Evolutionary conservation across 2,329 filamentous ascomycete genomes (phyloP), one percentile per base, ranked within the genome.

Genomic region (Helminthosporium solani): DNA sequence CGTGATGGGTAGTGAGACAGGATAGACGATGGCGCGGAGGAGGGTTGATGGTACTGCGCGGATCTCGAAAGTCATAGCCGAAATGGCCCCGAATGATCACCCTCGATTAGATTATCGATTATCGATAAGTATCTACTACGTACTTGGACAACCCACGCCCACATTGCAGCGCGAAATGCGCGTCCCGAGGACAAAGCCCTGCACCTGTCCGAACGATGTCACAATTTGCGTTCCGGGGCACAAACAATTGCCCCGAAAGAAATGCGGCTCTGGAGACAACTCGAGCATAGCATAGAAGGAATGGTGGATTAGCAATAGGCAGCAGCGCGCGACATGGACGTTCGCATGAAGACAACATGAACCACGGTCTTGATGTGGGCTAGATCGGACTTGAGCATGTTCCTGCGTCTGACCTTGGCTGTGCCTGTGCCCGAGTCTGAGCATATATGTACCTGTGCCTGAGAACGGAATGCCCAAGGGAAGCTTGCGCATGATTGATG

Each of bases 1-100:
- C 47, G 49, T 42, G 41, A 39, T 46, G 27, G 42, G 44, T 38
- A 40, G 36, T 40, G 33, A 34, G 16, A 35, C 51, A 44, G 37
- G 15, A 18, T 3, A 23, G 5, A 19, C 16, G 30, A 34, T 33
- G 38, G 16, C 14, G 39, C 25, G 6, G 25, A 16, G 19, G 21
- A 27, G 18, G n/a, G 36, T 11, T 9, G 20, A 7, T 38, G 9
- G 4, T 6, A n/a, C 28, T 31, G 28, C 5, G 4, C 28, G 28
- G 9, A 12, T 31, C 6, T 6, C 5, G 28, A 31, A 31, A 31
- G 9, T 8, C 2, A 7, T 19, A 3, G 19, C 46, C 47, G 52
- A 53, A 49, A 34, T 15, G 31, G 15, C 18, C 30, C 40, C 45
- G 45, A 43, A 18, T 19, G 31, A 43, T 47, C 40, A 19, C 40